Evolutionary conservation across 495 filamentous ascomycete genomes (phyloP).

Genomic region (Immersiella caudata): DNA sequence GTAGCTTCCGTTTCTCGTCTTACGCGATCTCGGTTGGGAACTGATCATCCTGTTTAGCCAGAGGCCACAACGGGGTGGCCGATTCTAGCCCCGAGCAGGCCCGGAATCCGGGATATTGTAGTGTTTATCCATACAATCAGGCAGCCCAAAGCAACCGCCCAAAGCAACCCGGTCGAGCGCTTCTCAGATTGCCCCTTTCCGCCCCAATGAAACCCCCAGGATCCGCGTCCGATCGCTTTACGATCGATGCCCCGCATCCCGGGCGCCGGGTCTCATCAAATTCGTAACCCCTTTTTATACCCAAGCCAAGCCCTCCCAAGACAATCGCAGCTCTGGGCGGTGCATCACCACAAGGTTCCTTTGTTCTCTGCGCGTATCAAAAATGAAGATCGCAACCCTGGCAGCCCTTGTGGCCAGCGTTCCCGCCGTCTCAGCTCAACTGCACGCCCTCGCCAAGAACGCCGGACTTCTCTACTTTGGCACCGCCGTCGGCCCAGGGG

Average conservation of each 20-base stretch:
- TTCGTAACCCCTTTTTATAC: constrained; percentile 14
- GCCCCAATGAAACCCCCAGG: constrained; percentile 9
- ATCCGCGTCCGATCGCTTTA: background rate
- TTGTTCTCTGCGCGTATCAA: constrained; percentile 5
- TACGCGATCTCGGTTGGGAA: no score
- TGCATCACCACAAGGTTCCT: background rate
- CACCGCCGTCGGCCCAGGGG: constrained; percentile 59
- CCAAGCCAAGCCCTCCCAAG: background rate
- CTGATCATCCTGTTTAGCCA: constrained; percentile 9
- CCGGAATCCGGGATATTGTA: constrained; percentile 13
- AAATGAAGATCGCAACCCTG: constrained; percentile 20
- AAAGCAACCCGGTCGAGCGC: constrained; percentile 6
- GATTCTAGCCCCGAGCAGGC: constrained; percentile 12
- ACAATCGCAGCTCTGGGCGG: background rate
- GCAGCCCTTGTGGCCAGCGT: constrained; percentile 8
- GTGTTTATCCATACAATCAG: constrained; percentile 18
- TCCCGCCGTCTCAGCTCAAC: constrained; percentile 25
- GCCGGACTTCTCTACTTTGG: constrained; percentile 58
- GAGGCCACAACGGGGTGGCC: constrained; percentile 5
- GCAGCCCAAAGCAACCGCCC: background rate
- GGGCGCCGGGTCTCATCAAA: constrained; percentile 4
- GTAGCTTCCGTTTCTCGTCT: no score
- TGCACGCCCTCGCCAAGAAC: constrained; percentile 54
- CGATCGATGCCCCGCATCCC: constrained; percentile 1
- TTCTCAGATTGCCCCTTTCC: constrained; percentile 21